A percentile compares a stretch with the other conserved stretches of the same genome.
Evolutionary conservation across 768 basidiomycete species (phyloP).

Genomic region (Pleurotus citrinopileatus): DNA sequence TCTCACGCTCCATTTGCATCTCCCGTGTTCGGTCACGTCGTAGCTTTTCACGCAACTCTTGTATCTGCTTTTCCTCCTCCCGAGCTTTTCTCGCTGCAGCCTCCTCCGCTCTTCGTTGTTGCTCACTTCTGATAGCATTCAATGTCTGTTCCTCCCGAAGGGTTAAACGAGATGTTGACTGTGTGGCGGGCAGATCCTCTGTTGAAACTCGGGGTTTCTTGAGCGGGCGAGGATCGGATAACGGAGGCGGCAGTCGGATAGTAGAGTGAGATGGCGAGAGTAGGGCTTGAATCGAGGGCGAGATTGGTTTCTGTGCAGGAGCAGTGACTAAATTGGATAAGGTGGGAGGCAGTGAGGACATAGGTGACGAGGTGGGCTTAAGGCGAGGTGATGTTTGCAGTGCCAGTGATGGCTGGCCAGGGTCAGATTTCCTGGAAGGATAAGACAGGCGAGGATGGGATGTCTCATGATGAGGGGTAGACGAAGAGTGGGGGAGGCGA

Average conservation of each 20-base stretch:
- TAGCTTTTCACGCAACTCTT: neutral
- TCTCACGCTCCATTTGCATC: slow-evolving; percentile 3
- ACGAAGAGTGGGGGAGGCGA: neutral
- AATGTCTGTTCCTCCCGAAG: slow-evolving; percentile 3
- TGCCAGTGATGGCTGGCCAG: neutral
- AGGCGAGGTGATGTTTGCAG: neutral
- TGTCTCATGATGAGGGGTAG: neutral
- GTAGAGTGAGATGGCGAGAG: slow-evolving; percentile 6
- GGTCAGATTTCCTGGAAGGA: slow-evolving; percentile 4
- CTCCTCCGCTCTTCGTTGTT: neutral
- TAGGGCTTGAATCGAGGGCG: slow-evolving; percentile 4
- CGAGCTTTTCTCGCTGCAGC: neutral
- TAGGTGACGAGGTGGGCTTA: neutral
- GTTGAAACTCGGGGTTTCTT: slow-evolving; percentile 8
- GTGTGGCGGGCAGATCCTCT: slow-evolving; percentile 3
- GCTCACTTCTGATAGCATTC: neutral
- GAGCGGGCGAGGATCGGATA: slow-evolving; percentile 4
- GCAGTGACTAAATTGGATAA: slow-evolving; percentile 1
- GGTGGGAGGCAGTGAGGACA: slow-evolving; percentile 1
- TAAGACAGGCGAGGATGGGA: neutral
- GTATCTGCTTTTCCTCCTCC: neutral
- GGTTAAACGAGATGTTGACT: slow-evolving; percentile 1
- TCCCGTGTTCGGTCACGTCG: neutral
- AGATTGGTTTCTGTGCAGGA: slow-evolving; percentile 2
- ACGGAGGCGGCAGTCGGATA: slow-evolving; percentile 5